Base-by-base conservation (phyloP, 1,284 basidiomycete genomes). In the Leccinum fallax region DNA sequence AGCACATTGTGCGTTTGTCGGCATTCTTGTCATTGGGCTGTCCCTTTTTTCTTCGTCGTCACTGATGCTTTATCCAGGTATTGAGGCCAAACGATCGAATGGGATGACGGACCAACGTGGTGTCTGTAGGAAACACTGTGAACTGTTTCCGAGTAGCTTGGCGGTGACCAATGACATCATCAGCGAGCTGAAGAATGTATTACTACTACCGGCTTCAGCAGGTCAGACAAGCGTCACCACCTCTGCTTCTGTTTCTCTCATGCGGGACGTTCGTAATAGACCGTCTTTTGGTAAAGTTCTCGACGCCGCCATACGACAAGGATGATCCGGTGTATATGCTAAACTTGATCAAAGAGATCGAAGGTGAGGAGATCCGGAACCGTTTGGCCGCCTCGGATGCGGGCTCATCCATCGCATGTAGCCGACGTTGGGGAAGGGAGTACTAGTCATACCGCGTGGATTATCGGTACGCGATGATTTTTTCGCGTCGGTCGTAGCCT, bases 251-350 rank as follows among this genome's bases (percentile, higher is more conserved):
- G 32, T 9, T 52, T 1, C 7, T 40, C n/a, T 28, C 13, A 55
- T 21, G 9, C 40, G n/a, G 40, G 63, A 21, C 8, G 32, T 13
- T 38, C 13, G 53, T 49, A 26, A 43, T 63, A 73, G 71, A 73
- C 55, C 65, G 71, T 34, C 38, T 75, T 9, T 57, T 72, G 38
- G 72, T 71, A 0, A 73, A 76, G 21, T 76, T 76, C 57, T 74
- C 71, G 53, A 75, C 71, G 6, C 76, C 71, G 13, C 74, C 73
- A 5, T 73, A 69, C 30, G 55, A 43, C 57, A 71, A 64, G 60
- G 13, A 63, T 5, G 64, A 64, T 24, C 52, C 76, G 10, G 64
- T 46, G 51, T 70, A 65, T 19, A 76, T 73, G 71, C 19, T 76
- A 10, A 61, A 65, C 5, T 2, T 76, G 34, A 65, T 73, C 43